These are phyloP conservation scores for Arthrobotrys conoides DNA, from an alignment of 2,329 filamentous ascomycete genomes.

Conservation along the genomic window DNA sequence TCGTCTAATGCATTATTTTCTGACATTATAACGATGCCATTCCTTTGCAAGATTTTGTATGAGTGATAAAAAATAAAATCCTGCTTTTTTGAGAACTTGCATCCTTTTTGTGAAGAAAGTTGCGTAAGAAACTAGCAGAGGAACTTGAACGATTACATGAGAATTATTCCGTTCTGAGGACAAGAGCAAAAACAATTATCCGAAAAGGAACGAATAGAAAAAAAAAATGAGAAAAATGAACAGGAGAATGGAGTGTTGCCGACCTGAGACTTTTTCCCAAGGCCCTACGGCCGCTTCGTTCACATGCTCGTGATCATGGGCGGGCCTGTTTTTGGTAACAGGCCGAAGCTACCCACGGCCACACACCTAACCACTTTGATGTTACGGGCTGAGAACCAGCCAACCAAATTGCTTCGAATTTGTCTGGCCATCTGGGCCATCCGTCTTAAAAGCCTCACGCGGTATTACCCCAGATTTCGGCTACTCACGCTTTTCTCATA, in stretches of 20 bases:
- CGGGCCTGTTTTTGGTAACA: conserved; percentile 48
- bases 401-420: conserved; percentile 44
- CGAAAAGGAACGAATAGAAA: conserved; percentile 51
- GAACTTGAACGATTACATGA: conserved; percentile 40
- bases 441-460: conserved; percentile 57
- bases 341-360: conserved; percentile 44
- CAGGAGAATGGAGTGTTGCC: conserved; percentile 47
- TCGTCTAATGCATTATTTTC: background rate
- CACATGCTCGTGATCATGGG: conserved; percentile 52
- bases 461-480: conserved; percentile 60
- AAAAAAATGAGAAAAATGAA: conserved; percentile 24
- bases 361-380: conserved; percentile 46
- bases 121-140: conserved; percentile 42
- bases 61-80: conserved; percentile 58
- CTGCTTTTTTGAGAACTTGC: conserved; percentile 42
- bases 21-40: conserved; percentile 10
- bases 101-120: conserved; percentile 28
- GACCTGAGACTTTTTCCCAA: conserved; percentile 51
- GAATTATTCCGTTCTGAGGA: conserved; percentile 55
- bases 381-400: conserved; percentile 17
- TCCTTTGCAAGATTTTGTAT: conserved; percentile 38
- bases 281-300: conserved; percentile 37
- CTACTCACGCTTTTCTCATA: conserved; percentile 55
- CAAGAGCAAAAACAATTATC: conserved; percentile 61
- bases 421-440: conserved; percentile 20